Conservation (phyloP, 2,329 filamentous ascomycete genomes). For the Trichoderma sp. region DNA sequence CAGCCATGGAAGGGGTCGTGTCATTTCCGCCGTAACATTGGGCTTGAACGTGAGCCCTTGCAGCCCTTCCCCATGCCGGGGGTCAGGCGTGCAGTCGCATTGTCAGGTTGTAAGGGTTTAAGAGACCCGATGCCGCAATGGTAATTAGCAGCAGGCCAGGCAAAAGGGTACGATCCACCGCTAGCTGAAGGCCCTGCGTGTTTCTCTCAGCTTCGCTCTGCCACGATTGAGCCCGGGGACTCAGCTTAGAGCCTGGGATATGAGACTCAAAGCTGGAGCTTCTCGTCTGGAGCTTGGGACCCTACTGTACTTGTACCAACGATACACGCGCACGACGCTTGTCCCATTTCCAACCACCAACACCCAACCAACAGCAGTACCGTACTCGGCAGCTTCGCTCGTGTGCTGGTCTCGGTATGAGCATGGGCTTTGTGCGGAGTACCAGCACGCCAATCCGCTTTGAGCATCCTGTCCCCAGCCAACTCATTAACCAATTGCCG, state of each 20-base stretch:
- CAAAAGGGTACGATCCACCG: not conserved
- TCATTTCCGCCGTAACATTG: conserved; percentile 17
- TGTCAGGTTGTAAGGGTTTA: not conserved
- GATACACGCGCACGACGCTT: not conserved
- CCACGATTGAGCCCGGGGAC: not conserved
- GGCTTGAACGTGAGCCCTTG: conserved; percentile 9
- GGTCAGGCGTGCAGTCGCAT: conserved; percentile 1
- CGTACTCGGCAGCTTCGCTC: not conserved
- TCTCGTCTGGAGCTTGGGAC: not conserved
- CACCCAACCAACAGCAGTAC: not conserved
- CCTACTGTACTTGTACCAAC: not conserved
- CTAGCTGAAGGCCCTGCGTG: not conserved
- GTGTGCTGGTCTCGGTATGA: not conserved
- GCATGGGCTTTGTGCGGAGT: not conserved
- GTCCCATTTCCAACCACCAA: not conserved
- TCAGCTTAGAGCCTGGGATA: not conserved
- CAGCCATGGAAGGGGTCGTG: conserved; percentile 7
- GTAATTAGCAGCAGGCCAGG: not conserved
- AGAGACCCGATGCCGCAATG: not conserved
- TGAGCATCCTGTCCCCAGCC: not conserved
- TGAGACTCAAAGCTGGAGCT: not conserved
- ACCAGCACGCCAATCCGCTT: not conserved
- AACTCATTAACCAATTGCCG: conserved; percentile 4
- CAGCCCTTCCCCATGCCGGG: conserved; percentile 4
- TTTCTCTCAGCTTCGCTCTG: not conserved